Base-by-base conservation (phyloP, 257 asterid genomes). In the Nicotiana tomentosiformis region DNA sequence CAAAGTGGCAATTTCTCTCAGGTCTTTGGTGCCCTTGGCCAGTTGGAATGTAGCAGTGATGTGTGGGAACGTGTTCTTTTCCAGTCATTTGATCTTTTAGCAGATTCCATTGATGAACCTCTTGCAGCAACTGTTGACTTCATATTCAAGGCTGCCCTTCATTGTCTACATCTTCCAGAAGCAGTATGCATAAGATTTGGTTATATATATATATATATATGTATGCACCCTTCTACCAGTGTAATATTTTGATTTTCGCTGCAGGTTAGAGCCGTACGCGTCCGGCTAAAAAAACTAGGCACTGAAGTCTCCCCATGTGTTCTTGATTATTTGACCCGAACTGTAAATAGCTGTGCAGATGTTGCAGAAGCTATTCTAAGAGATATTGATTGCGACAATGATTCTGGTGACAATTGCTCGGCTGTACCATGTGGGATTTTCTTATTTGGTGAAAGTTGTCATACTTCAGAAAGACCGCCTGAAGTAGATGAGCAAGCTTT, bases 81-180 rank as follows among this genome's bases (percentile, higher is more conserved):
- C 82, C 98, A 89, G 84, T 92, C 99, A 23, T 88, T 90, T 83
- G 95, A 92, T 82, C 93, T 92, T 89, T 90, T 96, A 90, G 87
- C 87, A 62, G 97, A 92, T 88, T 91, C 94, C 30, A 96, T 91
- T 84, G 97, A 90, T 79, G 98, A 94, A 86, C 93, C 95, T 87
- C 97, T 96, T 81, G 98, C 92, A 77, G 94, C 97, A 15, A 94
- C 97, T 4, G 89, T 93, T 78, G 98, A 96, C 84, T 93, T 96
- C 70, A 85, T 96, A 82, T 89, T 96, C 86, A 95, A 96, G 88
- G 97, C 99, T 77, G 99, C 98, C 37, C 76, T 96, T 77, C 95
- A 94, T 84, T 92, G 97, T 82, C 97, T 93, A 67, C 99, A 92
- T 92, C 93, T 94, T 87, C 95, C 96, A 17, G 93, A 94, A 92